A percentile compares a stretch with the other conserved stretches of the same genome.
Conservation (phyloP, 1,284 basidiomycete species). For the Mycosarcoma mackinlayi region DNA sequence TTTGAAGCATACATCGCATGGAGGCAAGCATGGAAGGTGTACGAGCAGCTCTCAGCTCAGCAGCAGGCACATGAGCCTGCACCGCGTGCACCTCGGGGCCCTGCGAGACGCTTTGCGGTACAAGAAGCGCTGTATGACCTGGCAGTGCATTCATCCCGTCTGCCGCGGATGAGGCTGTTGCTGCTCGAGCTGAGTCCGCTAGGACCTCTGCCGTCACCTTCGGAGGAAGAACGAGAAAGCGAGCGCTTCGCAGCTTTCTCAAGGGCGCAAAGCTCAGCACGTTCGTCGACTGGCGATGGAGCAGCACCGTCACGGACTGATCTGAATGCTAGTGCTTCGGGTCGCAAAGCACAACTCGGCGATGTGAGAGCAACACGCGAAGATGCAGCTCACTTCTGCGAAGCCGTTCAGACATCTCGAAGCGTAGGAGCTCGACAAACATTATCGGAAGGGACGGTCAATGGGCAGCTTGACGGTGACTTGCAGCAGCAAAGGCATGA, state of each 20-base stretch:
- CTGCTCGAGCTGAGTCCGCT: constrained; percentile 37
- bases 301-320: no score
- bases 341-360: neutral
- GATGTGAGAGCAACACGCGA: constrained; percentile 19
- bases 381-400: constrained; percentile 6
- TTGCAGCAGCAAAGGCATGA: neutral
- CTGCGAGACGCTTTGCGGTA: constrained; percentile 36
- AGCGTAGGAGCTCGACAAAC: constrained; percentile 1
- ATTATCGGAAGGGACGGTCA: neutral
- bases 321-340: no score
- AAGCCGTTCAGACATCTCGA: constrained; percentile 2
- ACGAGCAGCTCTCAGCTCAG: constrained; percentile 26
- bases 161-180: constrained; percentile 22
- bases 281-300: neutral
- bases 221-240: constrained; percentile 13
- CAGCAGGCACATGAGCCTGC: constrained; percentile 24
- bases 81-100: constrained; percentile 33
- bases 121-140: constrained; percentile 44
- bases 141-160: constrained; percentile 17
- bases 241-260: neutral
- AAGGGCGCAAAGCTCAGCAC: neutral
- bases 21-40: constrained; percentile 35
- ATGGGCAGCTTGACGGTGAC: neutral
- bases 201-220: constrained; percentile 18
- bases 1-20: constrained; percentile 36